Percentiles rank a stretch among this genome's conserved stretches.
Conservation (phyloP, 306 rosid genomes). For the Adenanthera pavonina region DNA sequence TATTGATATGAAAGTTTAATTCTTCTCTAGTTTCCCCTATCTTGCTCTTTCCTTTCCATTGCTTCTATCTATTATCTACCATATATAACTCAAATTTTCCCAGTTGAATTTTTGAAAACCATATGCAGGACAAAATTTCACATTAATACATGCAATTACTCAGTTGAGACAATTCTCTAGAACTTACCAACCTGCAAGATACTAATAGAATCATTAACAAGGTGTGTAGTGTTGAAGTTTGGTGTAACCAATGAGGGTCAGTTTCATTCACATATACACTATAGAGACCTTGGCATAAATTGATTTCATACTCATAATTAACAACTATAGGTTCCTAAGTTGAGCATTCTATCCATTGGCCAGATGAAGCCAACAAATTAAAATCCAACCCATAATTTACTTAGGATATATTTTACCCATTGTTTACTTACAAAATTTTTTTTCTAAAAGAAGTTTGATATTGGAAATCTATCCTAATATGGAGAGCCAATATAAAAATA, state of each 20-base stretch:
- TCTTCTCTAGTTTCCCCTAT: too few relatives aligned
- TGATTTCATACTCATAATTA: not conserved
- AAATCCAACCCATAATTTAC: constrained; percentile 1
- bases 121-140: not conserved
- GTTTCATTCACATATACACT: constrained; percentile 21
- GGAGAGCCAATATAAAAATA: constrained; percentile 12
- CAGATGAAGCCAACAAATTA: not conserved
- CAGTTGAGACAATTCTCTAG: not conserved
- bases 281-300: not conserved
- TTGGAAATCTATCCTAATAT: constrained; percentile 10
- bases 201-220: constrained; percentile 13
- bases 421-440: not conserved
- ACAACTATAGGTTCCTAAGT: not conserved
- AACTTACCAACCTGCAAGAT: not conserved
- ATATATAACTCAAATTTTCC: not conserved
- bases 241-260: not conserved
- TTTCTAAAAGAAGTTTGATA: not conserved
- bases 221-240: not conserved
- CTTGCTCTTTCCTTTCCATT: too few relatives aligned
- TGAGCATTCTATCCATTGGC: not conserved
- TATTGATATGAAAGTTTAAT: too few relatives aligned
- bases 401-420: not conserved
- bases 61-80: too few relatives aligned
- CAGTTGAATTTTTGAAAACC: not conserved
- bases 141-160: not conserved